Conservation (phyloP, 805 yeast genomes). For the Clavispora vitiphila region DNA sequence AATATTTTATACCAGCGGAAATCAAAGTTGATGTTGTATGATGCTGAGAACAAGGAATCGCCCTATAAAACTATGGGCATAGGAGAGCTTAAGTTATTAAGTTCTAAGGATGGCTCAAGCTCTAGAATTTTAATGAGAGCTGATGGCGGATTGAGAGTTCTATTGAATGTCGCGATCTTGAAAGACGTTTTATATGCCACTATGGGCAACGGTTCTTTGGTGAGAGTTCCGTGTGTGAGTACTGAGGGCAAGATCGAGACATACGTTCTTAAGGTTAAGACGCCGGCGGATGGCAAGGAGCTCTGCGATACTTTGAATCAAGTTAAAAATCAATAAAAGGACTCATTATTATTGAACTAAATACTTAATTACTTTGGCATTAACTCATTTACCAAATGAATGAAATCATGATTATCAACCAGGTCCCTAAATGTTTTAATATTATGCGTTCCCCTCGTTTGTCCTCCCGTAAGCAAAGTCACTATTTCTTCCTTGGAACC, state of each 20-base stretch:
- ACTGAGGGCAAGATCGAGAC: conserved; percentile 49
- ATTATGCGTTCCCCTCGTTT: neutral
- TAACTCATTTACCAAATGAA: neutral
- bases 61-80: conserved; percentile 67
- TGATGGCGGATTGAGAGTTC: conserved; percentile 79
- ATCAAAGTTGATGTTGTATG: conserved; percentile 64
- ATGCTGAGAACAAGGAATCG: conserved; percentile 41
- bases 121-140: conserved; percentile 76
- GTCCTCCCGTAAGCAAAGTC: conserved; percentile 19
- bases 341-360: neutral
- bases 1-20: conserved; percentile 56
- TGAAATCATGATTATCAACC: neutral
- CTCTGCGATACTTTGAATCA: conserved; percentile 34
- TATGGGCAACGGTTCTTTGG: conserved; percentile 60
- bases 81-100: conserved; percentile 75
- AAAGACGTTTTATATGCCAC: conserved; percentile 55
- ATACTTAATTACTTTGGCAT: neutral
- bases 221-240: conserved; percentile 62
- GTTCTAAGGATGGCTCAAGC: conserved; percentile 54
- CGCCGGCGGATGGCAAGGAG: conserved; percentile 60
- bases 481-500: conserved; percentile 47
- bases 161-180: conserved; percentile 62
- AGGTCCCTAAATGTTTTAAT: neutral
- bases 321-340: conserved; percentile 11
- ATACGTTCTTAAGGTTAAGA: conserved; percentile 72